Base-by-base conservation (phyloP, 768 basidiomycete genomes). In the Phaeolepiota aurea region DNA sequence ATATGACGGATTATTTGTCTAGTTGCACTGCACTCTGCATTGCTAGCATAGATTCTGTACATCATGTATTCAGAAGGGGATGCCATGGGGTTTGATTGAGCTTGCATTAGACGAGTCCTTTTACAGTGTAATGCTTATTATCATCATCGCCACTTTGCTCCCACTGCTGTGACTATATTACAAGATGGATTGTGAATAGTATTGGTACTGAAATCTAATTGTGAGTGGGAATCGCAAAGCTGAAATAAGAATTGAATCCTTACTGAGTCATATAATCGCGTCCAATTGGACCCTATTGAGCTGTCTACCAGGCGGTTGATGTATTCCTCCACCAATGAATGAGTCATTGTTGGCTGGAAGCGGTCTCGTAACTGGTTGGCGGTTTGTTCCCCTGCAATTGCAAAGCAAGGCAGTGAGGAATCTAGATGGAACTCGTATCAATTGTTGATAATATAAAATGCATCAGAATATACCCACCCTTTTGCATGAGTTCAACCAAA, bases 401-500 rank as follows among this genome's bases (percentile, higher is more conserved):
- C 72, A 54, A 99, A 99, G 61, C 96, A 96, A 14, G 90, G 91
- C 16, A 94, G 68, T 16, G 79, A 74, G 1, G 91, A 96, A 56
- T 94, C 92, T 91, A 44, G 4, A 28, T 15, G 16, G 1, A 31
- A 3, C 28, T 13, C 9, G 9, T 14, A 31, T 10, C 28, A 14
- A 31, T 10, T 14, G 9, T 31, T 14, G 10, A 9, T 10, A 35
- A 35, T 7, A 9, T 7, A 7, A 14, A 19, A 35, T 35, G 33
- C 16, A 9, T 19, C 33, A 35, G 9, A 5, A 19, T 51, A n/a
- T n/a, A n/a, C n/a, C n/a, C n/a, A 83, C 89, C 86, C 72, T 91
- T 93, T 62, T 98, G 94, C 96, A 98, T 98, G 40, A 98, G 67
- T 56, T 98, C 96, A 28, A 98, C 92, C 51, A 98, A 72, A 1